phyloP scores from a whole-genome alignment of 768 basidiomycete species.

The Naganishia antarctica region DNA sequence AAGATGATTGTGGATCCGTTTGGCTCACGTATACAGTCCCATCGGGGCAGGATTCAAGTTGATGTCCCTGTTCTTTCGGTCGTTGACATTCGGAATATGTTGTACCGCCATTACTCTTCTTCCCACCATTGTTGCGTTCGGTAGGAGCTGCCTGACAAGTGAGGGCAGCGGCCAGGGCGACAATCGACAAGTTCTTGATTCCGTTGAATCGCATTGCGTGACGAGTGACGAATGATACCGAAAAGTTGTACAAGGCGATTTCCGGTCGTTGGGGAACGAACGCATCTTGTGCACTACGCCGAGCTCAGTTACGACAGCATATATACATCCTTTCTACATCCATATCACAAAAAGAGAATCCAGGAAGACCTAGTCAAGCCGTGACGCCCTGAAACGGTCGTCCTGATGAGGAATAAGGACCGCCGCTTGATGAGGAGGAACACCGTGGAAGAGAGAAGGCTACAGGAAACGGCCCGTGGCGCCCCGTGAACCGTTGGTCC shows the following conservation, averaged over 20 bases:
- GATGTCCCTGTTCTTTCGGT: conserved; percentile 33
- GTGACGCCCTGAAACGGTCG: no score
- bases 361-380: no score
- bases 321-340: no score
- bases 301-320: no score
- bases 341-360: no score
- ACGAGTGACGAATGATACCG: neutral
- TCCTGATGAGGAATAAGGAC: no score
- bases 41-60: conserved; percentile 57
- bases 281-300: neutral
- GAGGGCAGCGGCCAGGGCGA: neutral
- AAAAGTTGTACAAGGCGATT: neutral
- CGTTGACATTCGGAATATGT: conserved; percentile 26
- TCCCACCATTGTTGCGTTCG: conserved; percentile 2
- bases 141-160: conserved; percentile 7
- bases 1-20: conserved; percentile 52
- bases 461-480: no score
- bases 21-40: conserved; percentile 61
- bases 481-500: no score
- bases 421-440: no score
- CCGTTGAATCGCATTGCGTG: neutral
- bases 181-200: neutral
- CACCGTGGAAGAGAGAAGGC: no score
- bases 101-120: neutral
- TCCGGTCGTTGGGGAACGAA: neutral